Evolutionary conservation across 2,329 filamentous ascomycete genomes (phyloP), one percentile per base, ranked within the genome.

Genomic region (Ceratocystiopsis sp.): DNA sequence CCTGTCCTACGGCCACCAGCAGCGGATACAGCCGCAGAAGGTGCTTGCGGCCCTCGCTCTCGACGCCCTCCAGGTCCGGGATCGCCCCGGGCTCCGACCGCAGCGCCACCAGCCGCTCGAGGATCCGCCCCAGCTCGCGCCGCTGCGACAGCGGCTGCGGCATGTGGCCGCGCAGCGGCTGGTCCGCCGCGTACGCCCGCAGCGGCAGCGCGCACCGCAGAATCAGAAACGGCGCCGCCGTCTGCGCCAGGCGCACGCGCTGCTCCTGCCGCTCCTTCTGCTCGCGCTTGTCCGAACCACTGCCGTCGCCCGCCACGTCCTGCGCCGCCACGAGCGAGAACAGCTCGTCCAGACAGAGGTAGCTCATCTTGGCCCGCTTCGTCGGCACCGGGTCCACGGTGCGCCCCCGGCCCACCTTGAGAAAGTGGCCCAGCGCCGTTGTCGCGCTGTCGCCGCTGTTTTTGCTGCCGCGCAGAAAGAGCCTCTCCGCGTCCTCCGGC

Each of bases 161-260:
- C 77, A 93, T 91, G 41, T 78, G 73, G 0, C 91, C 87, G 14
- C 91, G 72, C 17, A 98, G 66, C 1, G 89, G 87, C 55, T 95
- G 89, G 58, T 98, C 91, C 4, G 86, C 83, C 38, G 93, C 78
- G 56, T 93, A 96, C 1, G 79, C 69, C 44, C 84, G 78, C n/a
- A 96, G 62, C 0, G 84, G 78, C 15, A 94, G 66, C 0, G 83
- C 85, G 13, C 82, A 77, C 3, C 91, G 78, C 2, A 94, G 65
- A 38, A 96, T 80, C 3, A 96, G 68, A 53, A 84, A 89, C 0
- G 85, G 85, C 0, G 84, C 80, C 0, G 80, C 75, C 4, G 80
- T 80, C 54, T 77, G 72, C 0, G 89, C 82, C 15, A 96, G 74
- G 13, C 75, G 68, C 36, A 73, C 59, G 46, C 68, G 65, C 42